A percentile compares a stretch with the other conserved stretches of the same genome.
These are phyloP conservation scores for Cyberlindnera mississippiensis DNA, from an alignment of 805 yeast genomes.

Conservation along the genomic window DNA sequence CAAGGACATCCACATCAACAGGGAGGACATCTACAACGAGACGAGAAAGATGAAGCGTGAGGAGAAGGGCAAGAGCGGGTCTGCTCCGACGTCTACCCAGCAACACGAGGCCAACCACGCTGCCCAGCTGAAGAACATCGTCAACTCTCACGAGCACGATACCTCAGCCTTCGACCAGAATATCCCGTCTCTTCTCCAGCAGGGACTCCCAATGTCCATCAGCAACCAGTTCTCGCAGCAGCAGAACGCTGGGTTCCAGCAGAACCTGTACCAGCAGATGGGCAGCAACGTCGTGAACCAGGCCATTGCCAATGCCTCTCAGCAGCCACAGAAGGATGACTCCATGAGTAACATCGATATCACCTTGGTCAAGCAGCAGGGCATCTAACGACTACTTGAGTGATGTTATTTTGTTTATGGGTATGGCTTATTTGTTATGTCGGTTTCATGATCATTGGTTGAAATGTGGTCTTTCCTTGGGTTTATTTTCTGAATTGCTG, in stretches of 20 bases:
- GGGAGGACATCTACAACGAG: conserved; percentile 31
- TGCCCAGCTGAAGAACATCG: conserved; percentile 10
- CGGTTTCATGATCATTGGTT: not conserved
- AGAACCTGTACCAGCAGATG: conserved; percentile 10
- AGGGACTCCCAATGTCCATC: conserved; percentile 10
- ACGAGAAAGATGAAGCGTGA: conserved; percentile 32
- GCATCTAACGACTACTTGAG: conserved; percentile 5
- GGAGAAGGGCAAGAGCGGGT: conserved; percentile 21
- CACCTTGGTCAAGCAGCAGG: conserved; percentile 26
- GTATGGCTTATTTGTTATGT: not conserved
- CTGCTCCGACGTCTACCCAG: conserved; percentile 6
- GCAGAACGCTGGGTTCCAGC: conserved; percentile 9
- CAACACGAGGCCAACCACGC: conserved; percentile 15
- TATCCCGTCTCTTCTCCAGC: conserved; percentile 26
- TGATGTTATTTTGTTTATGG: not conserved
- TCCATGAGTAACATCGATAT: conserved; percentile 27
- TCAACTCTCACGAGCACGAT: conserved; percentile 10
- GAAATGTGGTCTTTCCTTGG: not conserved
- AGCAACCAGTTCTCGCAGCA: conserved; percentile 9
- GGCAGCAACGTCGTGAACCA: conserved; percentile 22
- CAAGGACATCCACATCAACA: conserved; percentile 27
- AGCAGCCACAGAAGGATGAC: conserved; percentile 20
- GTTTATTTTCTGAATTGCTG: not conserved
- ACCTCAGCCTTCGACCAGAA: conserved; percentile 23
- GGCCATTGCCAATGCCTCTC: conserved; percentile 26